phyloP scores from a whole-genome alignment of 1,284 basidiomycete species.

The Ceratobasidium sp. region DNA sequence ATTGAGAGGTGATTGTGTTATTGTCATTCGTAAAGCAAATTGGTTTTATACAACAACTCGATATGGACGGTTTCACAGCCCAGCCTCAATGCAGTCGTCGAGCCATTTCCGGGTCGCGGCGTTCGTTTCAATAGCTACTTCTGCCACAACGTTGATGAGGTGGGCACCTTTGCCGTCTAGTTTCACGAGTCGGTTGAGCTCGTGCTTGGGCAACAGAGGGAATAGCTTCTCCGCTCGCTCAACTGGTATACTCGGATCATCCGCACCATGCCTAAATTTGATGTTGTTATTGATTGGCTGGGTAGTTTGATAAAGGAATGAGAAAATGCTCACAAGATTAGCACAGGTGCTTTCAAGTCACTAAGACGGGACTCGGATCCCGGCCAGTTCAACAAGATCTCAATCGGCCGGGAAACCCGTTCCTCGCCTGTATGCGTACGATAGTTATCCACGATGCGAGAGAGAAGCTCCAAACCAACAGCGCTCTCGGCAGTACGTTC shows the following conservation, averaged over 20 bases:
- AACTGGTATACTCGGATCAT: slow-evolving; percentile 1
- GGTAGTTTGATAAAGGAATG: too few relatives aligned
- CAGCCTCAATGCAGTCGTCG: slow-evolving; percentile 17
- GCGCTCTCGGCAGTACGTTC: slow-evolving; percentile 22
- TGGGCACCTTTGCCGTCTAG: slow-evolving; percentile 21
- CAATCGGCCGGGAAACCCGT: background rate
- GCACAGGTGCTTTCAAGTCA: slow-evolving; percentile 3
- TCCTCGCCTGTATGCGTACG: slow-evolving; percentile 5
- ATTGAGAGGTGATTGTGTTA: too few relatives aligned
- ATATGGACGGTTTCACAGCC: too few relatives aligned
- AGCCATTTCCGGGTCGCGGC: background rate
- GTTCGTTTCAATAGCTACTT: slow-evolving; percentile 6
- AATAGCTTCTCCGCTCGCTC: slow-evolving; percentile 9
- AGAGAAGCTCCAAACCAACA: slow-evolving; percentile 8
- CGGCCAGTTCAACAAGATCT: slow-evolving; percentile 11
- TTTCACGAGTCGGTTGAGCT: slow-evolving; percentile 20
- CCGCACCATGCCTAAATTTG: slow-evolving; percentile 21
- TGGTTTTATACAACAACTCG: too few relatives aligned
- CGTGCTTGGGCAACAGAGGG: background rate
- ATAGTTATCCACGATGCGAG: slow-evolving; percentile 27
- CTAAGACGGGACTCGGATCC: slow-evolving; percentile 2
- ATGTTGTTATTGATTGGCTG: too few relatives aligned
- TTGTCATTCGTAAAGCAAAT: too few relatives aligned
- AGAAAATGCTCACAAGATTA: background rate
- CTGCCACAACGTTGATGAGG: slow-evolving; percentile 23